Conservation (phyloP, 495 filamentous ascomycete genomes). For the Bombardia bombarda region DNA sequence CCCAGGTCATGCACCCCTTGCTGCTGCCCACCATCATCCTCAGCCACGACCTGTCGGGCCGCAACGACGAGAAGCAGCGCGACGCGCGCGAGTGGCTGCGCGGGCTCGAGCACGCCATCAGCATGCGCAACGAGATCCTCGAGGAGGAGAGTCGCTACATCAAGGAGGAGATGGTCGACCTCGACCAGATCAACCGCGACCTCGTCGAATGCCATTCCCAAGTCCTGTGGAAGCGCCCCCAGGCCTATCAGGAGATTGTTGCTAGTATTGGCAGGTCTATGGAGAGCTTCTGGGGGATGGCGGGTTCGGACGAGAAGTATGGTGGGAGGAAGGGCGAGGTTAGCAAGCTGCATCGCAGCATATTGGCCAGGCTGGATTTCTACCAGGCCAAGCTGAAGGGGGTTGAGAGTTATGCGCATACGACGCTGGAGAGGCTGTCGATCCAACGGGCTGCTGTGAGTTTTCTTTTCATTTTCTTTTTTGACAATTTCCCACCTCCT, state of each 20-base stretch:
- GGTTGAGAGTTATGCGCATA: slow-evolving; percentile 48
- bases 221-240: slow-evolving; percentile 50
- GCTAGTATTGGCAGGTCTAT: slow-evolving; percentile 34
- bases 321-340: slow-evolving; percentile 18
- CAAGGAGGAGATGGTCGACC: slow-evolving; percentile 39
- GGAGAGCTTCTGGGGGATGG: slow-evolving; percentile 28
- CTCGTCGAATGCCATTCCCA: slow-evolving; percentile 50
- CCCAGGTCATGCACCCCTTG: slow-evolving; percentile 43
- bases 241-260: slow-evolving; percentile 47
- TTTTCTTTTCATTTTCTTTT: background rate
- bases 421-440: slow-evolving; percentile 42
- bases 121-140: slow-evolving; percentile 45
- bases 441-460: slow-evolving; percentile 48
- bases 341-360: slow-evolving; percentile 32
- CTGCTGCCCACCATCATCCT: slow-evolving; percentile 47
- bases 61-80: slow-evolving; percentile 46
- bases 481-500: too few relatives aligned
- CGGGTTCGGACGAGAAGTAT: slow-evolving; percentile 8
- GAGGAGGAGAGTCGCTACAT: slow-evolving; percentile 37
- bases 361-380: slow-evolving; percentile 43
- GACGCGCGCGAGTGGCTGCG: slow-evolving; percentile 48
- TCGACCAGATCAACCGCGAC: slow-evolving; percentile 48
- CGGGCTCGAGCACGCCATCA: slow-evolving; percentile 47
- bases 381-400: slow-evolving; percentile 46
- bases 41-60: slow-evolving; percentile 38